Evolutionary conservation across 192 early-diverging fungal genomes (phyloP).

Genomic region (Dispira simplex): DNA sequence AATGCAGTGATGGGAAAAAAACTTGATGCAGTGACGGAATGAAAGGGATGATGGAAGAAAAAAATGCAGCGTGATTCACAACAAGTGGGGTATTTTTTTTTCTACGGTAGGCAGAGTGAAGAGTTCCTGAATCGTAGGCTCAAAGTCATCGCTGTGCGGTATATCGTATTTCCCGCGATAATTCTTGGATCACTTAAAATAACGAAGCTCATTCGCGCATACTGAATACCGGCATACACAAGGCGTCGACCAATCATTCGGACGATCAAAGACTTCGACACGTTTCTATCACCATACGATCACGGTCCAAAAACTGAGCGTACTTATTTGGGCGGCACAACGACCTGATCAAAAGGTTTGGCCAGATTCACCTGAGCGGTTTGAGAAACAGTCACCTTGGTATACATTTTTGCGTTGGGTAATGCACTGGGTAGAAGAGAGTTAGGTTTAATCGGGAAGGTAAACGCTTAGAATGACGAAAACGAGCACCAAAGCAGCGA

Average conservation of each 20-base stretch:
- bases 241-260: neutral
- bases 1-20: neutral
- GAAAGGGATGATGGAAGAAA: neutral
- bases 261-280: neutral
- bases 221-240: neutral
- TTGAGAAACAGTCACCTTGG: too few relatives aligned
- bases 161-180: neutral
- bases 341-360: slow-evolving; percentile 5
- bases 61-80: neutral
- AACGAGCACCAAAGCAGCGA: neutral
- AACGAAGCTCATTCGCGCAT: neutral
- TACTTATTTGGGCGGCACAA: slow-evolving; percentile 9
- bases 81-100: neutral
- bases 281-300: neutral
- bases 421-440: too few relatives aligned
- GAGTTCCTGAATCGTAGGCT: neutral
- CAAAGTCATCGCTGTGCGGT: neutral
- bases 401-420: too few relatives aligned
- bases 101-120: neutral
- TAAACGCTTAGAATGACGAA: neutral
- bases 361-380: neutral
- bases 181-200: neutral
- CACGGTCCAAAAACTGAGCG: too few relatives aligned
- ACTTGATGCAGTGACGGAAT: neutral
- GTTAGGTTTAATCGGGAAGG: too few relatives aligned